phyloP scores from a whole-genome alignment of 2,329 filamentous ascomycete species.

The Botrytis paeoniae region DNA sequence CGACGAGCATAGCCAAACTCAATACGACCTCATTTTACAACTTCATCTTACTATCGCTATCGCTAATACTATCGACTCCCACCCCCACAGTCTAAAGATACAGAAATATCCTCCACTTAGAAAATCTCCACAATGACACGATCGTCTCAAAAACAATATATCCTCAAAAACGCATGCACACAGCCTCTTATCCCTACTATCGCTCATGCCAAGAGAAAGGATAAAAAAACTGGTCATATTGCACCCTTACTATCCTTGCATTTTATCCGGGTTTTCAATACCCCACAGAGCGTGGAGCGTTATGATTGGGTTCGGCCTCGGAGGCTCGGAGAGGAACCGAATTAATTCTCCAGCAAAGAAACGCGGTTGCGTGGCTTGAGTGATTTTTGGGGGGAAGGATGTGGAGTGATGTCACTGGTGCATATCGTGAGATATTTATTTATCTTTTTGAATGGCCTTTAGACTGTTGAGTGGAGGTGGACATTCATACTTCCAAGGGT shows the following conservation, averaged over 20 bases:
- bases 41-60: background rate
- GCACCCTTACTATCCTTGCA: conserved; percentile 3
- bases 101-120: background rate
- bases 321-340: background rate
- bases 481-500: background rate
- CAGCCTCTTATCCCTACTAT: conserved; percentile 3
- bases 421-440: conserved; percentile 1
- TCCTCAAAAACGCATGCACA: conserved; percentile 10
- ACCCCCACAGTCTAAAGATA: background rate
- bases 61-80: background rate
- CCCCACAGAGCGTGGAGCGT: conserved; percentile 3
- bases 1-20: background rate
- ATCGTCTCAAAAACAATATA: background rate
- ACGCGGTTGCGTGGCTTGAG: background rate
- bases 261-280: background rate
- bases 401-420: conserved; percentile 4
- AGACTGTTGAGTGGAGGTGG: background rate
- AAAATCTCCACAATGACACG: background rate
- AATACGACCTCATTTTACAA: conserved; percentile 5
- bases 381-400: background rate
- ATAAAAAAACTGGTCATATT: background rate
- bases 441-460: background rate
- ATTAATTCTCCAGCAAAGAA: background rate
- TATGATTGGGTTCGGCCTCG: conserved; percentile 1
- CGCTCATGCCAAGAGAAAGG: background rate